Percentiles rank a stretch among this genome's conserved stretches.
Evolutionary conservation across 208 protist species (phyloP).

Genomic region (Trypanosoma mega): DNA sequence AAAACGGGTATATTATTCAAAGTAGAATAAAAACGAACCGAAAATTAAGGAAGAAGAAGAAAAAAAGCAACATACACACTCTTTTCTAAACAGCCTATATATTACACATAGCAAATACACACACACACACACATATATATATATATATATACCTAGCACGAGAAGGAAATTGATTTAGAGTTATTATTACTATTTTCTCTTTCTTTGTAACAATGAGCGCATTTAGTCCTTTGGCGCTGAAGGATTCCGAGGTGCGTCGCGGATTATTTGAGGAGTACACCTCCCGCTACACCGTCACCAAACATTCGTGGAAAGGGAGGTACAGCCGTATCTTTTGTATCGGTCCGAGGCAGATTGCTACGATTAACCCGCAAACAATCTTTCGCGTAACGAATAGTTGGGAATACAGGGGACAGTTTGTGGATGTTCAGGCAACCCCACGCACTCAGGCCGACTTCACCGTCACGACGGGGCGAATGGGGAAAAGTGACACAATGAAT

Average conservation of each 20-base stretch:
- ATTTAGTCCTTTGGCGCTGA: conserved; percentile 14
- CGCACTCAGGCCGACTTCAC: conserved; percentile 42
- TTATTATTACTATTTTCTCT: too few relatives aligned
- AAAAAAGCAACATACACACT: conserved; percentile 6
- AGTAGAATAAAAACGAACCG: neutral
- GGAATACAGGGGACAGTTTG: conserved; percentile 44
- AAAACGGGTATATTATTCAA: neutral
- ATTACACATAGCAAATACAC: neutral
- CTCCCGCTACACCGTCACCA: conserved; percentile 74
- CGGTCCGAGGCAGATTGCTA: conserved; percentile 48
- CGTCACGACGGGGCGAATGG: conserved; percentile 38
- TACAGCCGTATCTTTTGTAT: conserved; percentile 88
- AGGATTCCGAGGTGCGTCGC: neutral
- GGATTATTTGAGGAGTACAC: conserved; percentile 39
- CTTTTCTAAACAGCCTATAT: neutral
- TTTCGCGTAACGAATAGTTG: conserved; percentile 86
- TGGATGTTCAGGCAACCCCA: conserved; percentile 46
- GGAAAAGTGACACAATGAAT: conserved; percentile 50
- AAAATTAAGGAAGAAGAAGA: neutral
- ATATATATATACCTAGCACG: neutral
- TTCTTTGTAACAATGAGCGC: neutral
- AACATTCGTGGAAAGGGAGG: conserved; percentile 86
- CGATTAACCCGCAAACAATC: conserved; percentile 67
- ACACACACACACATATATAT: too few relatives aligned
- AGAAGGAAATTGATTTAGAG: conserved; percentile 18